Conservation (phyloP, 73 alveolate genomes). For the Symbiodinium pilosum region DNA sequence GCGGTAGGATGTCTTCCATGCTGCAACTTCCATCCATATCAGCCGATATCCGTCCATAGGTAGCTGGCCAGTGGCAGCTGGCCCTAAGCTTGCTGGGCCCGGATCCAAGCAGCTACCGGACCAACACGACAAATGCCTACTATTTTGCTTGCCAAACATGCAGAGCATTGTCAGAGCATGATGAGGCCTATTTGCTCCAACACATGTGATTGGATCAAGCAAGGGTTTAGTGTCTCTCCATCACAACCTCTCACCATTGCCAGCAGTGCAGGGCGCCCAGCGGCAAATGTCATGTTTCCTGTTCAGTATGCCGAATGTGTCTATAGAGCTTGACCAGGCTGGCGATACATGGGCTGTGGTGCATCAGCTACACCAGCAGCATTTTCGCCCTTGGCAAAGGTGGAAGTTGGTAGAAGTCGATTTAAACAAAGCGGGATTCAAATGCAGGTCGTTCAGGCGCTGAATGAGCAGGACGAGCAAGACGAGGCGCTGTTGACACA, state of each 20-base stretch:
- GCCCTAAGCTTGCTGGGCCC: not conserved
- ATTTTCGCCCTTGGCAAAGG: constrained; percentile 6
- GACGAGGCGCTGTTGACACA: not conserved
- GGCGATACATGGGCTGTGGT: not conserved
- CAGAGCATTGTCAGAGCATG: too few species aligned
- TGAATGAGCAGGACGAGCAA: not conserved
- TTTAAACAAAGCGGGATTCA: too few species aligned
- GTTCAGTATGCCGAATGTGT: too few species aligned
- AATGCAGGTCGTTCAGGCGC: not conserved
- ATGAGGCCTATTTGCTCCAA: not conserved
- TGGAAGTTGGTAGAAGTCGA: not conserved
- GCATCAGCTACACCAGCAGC: not conserved
- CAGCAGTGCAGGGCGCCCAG: not conserved
- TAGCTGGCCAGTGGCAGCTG: not conserved
- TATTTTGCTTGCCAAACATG: not conserved
- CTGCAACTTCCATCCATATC: too few species aligned
- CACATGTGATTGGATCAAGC: not conserved
- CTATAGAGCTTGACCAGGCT: not conserved
- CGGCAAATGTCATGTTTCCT: not conserved
- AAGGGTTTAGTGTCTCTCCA: not conserved
- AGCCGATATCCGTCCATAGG: not conserved
- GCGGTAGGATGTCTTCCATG: too few species aligned
- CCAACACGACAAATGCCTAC: not conserved
- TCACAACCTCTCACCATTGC: not conserved
- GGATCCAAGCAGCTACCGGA: not conserved